Base-by-base conservation (phyloP, 345 rosid species). In the Luvunga scandens region DNA sequence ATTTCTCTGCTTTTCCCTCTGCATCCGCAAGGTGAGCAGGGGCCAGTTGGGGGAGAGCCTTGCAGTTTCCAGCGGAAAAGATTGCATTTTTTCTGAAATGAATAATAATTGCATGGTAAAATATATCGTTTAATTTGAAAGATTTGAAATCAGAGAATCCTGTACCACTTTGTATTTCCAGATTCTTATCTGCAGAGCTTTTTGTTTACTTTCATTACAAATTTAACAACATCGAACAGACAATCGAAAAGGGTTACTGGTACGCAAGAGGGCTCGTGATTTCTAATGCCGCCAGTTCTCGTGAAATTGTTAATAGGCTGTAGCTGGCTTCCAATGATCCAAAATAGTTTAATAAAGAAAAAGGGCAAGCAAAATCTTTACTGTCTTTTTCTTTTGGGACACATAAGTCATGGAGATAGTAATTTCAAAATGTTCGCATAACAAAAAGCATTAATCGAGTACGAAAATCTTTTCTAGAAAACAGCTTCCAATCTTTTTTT, bases 321-420 rank as follows among this genome's bases (percentile, higher is more conserved):
- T 45, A 28, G 78, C 74, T 79, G 78, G 75, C 62, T 33, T 31
- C 78, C 78, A 50, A 45, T 31, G 2, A 21, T 31, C 50, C 12
- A 28, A 36, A 45, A 13, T 45, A 45, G 50, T 4, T 3, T 4
- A 45, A 45, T 2, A 13, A 45, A 13, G 1, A 13, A 45, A 12
- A 42, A 13, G 4, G 50, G 18, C 3, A 45, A 3, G 16, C 18
- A 45, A 45, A 13, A 12, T 3, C 50, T 45, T 45, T 5, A 45
- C 50, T 13, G 50, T 7, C 22, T 5, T 53, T 50, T 53, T 53
- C 57, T 53, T 53, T 53, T 53, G 21, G 57, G 56, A 50, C 21
- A 50, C 56, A n/a, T n/a, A 9, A 4, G 21, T 4, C 56, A 53
- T 18, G 21, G 2, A 53, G 22, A 18, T 16, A 53, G 57, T 53